phyloP scores from a whole-genome alignment of 176 grass and related monocot genomes.

The Hordeum vulgare region DNA sequence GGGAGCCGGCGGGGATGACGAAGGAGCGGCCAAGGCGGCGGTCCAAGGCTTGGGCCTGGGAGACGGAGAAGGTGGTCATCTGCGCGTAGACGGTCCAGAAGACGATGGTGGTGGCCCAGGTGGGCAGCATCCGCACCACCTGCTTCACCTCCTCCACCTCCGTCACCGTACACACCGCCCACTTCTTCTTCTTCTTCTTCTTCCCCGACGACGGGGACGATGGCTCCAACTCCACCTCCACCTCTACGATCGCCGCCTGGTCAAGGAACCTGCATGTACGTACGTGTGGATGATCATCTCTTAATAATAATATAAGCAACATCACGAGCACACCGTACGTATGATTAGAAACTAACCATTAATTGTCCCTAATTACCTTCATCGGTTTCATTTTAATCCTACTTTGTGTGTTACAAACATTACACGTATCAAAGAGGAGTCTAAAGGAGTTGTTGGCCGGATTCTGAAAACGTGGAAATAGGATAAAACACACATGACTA shows the following conservation, averaged over 20 bases:
- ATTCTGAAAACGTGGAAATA: too few species aligned
- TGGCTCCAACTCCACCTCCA: background rate
- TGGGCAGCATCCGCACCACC: slow-evolving; percentile 69
- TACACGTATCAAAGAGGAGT: too few species aligned
- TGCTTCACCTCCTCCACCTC: slow-evolving; percentile 92
- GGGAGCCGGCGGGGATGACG: slow-evolving; percentile 61
- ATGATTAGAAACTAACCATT: too few species aligned
- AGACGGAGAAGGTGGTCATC: slow-evolving; percentile 92
- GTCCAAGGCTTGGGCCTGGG: slow-evolving; percentile 68
- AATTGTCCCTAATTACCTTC: too few species aligned
- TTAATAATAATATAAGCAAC: too few species aligned
- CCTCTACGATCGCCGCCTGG: background rate
- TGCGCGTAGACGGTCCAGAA: slow-evolving; percentile 94
- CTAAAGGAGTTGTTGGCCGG: too few species aligned
- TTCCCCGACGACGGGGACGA: background rate
- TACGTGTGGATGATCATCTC: too few species aligned
- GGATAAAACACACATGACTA: too few species aligned
- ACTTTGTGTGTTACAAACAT: too few species aligned
- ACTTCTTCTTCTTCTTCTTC: background rate
- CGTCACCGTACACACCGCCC: slow-evolving; percentile 53
- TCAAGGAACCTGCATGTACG: slow-evolving; percentile 2
- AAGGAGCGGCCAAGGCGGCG: slow-evolving; percentile 50
- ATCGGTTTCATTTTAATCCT: too few species aligned
- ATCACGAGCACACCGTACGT: too few species aligned
- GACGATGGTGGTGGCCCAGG: slow-evolving; percentile 70